Percentiles rank a stretch among this genome's conserved stretches.
Conservation (phyloP, 73 alveolate genomes). For the Symbiodinium natans region DNA sequence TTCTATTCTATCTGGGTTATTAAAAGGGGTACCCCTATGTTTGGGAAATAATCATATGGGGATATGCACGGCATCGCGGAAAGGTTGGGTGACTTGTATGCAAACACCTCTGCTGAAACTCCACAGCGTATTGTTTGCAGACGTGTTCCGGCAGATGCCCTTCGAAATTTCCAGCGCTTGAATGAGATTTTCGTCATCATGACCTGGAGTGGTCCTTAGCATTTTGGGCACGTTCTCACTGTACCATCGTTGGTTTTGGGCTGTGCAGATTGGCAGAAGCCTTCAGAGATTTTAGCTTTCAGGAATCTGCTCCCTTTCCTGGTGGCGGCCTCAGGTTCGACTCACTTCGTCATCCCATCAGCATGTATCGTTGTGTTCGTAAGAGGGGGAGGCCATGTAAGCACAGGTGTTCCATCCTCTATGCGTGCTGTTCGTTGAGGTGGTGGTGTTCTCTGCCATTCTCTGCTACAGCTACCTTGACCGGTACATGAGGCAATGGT, state of each 20-base stretch:
- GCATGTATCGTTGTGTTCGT: no score
- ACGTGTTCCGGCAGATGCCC: not conserved
- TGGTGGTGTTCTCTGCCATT: conserved; percentile 1
- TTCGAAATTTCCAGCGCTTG: conserved; percentile 26
- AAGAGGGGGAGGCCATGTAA: no score
- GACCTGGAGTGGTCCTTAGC: conserved; percentile 18
- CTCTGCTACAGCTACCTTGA: conserved; percentile 26
- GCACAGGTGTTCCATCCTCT: no score
- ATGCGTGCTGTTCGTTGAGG: not conserved
- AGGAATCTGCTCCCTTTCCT: not conserved
- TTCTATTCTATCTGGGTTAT: no score
- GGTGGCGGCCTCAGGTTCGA: not conserved
- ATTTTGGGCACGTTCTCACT: no score
- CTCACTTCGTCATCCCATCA: no score
- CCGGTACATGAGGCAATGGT: conserved; percentile 38
- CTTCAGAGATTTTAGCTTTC: not conserved
- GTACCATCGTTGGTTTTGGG: no score
- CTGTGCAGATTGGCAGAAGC: no score
- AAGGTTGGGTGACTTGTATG: not conserved
- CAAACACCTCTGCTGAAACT: no score
- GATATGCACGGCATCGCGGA: no score
- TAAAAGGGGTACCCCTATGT: no score
- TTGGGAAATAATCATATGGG: no score
- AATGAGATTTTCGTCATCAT: conserved; percentile 33
- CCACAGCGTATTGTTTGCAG: not conserved